Evolutionary conservation across 2,329 filamentous ascomycete species (phyloP).

Genomic region (Peltaster fructicola): DNA sequence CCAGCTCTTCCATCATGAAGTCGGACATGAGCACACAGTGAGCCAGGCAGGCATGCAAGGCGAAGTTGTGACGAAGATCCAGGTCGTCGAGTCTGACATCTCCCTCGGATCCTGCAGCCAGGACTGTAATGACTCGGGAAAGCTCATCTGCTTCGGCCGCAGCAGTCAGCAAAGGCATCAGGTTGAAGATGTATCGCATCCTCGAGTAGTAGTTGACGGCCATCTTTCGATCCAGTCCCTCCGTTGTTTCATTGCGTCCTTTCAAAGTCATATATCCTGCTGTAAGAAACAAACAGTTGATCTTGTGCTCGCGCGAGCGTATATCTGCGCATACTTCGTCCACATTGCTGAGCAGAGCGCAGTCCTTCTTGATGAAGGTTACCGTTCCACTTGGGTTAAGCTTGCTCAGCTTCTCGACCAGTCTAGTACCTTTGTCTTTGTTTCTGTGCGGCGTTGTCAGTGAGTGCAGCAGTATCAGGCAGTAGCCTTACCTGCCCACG

Average conservation of each 20-base stretch:
- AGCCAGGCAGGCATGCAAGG: constrained; percentile 19
- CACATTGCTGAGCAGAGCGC: constrained; percentile 23
- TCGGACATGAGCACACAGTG: constrained; percentile 32
- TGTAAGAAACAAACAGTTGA: constrained; percentile 39
- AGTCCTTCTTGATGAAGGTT: constrained; percentile 25
- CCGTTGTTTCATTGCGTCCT: constrained; percentile 33
- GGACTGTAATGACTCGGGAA: constrained; percentile 38
- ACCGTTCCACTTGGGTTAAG: constrained; percentile 22
- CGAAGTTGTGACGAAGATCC: constrained; percentile 23
- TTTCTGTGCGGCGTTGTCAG: constrained; percentile 13
- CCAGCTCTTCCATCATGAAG: constrained; percentile 34
- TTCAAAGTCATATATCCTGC: constrained; percentile 29
- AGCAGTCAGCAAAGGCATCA: constrained; percentile 36
- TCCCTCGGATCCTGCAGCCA: constrained; percentile 36
- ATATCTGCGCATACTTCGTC: constrained; percentile 31
- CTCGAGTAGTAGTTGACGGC: constrained; percentile 40
- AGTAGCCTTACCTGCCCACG: constrained; percentile 19
- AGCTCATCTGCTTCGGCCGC: constrained; percentile 23
- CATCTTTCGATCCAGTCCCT: constrained; percentile 37
- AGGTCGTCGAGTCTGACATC: constrained; percentile 30
- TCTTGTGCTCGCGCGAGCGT: constrained; percentile 28
- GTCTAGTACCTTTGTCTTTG: constrained; percentile 18
- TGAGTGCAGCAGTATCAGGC: background rate
- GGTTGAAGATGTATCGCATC: constrained; percentile 37
- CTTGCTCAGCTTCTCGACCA: constrained; percentile 21